These are phyloP conservation scores for Musa acuminata DNA, from an alignment of 176 grass and related monocot species.

Conservation along the genomic window DNA sequence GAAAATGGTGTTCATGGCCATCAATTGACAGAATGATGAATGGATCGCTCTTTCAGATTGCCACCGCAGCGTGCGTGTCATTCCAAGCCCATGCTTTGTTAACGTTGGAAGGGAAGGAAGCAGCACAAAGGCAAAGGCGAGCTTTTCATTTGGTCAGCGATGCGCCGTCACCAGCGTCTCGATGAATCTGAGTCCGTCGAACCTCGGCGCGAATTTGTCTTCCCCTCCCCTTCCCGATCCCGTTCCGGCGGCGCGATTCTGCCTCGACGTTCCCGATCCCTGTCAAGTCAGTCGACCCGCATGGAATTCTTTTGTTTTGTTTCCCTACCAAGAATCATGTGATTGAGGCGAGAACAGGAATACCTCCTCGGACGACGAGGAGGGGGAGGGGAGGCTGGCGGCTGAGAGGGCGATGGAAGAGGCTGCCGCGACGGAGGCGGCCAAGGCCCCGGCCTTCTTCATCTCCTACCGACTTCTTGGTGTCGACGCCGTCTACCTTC, in stretches of 20 bases:
- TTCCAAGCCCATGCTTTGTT: too few relatives aligned
- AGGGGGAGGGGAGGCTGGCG: too few relatives aligned
- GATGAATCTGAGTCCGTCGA: conserved; percentile 15
- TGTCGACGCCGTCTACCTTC: too few relatives aligned
- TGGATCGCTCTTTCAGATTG: too few relatives aligned
- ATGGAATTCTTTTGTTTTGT: background rate
- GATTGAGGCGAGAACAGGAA: background rate
- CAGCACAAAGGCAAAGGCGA: too few relatives aligned
- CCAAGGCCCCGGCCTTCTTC: background rate
- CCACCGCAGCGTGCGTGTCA: too few relatives aligned
- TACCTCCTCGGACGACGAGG: background rate
- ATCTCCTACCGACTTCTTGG: background rate
- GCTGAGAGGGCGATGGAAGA: background rate
- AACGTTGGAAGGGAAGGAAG: too few relatives aligned
- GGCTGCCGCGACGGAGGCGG: background rate
- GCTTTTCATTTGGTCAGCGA: background rate
- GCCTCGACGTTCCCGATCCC: background rate
- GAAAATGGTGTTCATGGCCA: too few relatives aligned
- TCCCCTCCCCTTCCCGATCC: background rate
- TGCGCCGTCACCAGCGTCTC: conserved; percentile 16
- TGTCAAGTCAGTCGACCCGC: too few relatives aligned
- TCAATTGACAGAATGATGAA: too few relatives aligned
- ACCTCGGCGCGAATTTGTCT: conserved; percentile 7
- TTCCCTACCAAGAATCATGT: background rate
- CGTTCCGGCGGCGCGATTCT: background rate